Evolutionary conservation across 129 eudicot genomes (phyloP).

Genomic region (Chrysanthemum makinoi): DNA sequence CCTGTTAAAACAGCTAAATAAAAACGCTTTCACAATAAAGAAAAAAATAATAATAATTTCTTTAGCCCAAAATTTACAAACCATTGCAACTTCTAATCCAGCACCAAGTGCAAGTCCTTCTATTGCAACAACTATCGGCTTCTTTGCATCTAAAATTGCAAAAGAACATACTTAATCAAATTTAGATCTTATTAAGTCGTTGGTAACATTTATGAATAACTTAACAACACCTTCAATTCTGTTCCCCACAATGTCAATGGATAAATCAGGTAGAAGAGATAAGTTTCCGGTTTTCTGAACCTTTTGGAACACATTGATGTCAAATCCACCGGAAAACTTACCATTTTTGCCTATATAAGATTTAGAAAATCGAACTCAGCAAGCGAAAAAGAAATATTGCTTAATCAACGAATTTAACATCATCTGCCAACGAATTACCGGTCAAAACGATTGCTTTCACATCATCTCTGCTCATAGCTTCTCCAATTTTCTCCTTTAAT

Average conservation of each 20-base stretch:
- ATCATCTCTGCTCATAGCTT: constrained; percentile 80
- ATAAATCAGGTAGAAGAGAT: constrained; percentile 69
- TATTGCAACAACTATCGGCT: constrained; percentile 86
- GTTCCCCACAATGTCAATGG: constrained; percentile 62
- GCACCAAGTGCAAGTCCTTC: constrained; percentile 99
- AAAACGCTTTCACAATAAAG: background rate
- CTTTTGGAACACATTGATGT: constrained; percentile 73
- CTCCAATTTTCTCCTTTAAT: constrained; percentile 56
- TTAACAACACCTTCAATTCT: constrained; percentile 65
- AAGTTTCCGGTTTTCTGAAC: constrained; percentile 75
- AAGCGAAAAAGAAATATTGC: background rate
- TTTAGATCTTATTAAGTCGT: background rate
- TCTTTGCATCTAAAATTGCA: constrained; percentile 58
- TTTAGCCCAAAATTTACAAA: constrained; percentile 35
- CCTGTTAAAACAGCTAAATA: constrained; percentile 41
- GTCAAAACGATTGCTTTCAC: constrained; percentile 81
- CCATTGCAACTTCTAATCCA: constrained; percentile 93
- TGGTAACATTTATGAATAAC: constrained; percentile 2
- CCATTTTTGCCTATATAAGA: constrained; percentile 56
- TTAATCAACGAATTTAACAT: too few relatives aligned
- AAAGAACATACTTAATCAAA: constrained; percentile 11
- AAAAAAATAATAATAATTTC: background rate
- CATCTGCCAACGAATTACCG: constrained; percentile 34
- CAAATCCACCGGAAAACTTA: constrained; percentile 91
- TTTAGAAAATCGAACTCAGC: constrained; percentile 19